Percentiles rank a stretch among this genome's conserved stretches.
phyloP scores from a whole-genome alignment of 768 basidiomycete genomes.

The Hericium alpestre region DNA sequence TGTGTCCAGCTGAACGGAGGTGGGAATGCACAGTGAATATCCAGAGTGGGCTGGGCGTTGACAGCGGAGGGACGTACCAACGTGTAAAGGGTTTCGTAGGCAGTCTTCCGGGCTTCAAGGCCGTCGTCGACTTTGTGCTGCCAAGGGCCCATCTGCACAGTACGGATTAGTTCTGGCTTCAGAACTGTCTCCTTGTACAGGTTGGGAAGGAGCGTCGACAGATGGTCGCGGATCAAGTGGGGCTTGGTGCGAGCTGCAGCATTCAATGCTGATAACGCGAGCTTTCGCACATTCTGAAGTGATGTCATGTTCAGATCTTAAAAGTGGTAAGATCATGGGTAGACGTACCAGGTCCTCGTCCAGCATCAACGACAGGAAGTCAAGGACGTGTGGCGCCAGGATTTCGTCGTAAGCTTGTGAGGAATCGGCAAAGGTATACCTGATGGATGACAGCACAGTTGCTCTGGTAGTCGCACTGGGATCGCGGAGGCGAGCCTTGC shows the following conservation, averaged over 20 bases:
- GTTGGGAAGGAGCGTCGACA: constrained; percentile 62
- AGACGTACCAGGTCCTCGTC: constrained; percentile 72
- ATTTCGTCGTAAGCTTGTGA: constrained; percentile 82
- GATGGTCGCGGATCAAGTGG: constrained; percentile 79
- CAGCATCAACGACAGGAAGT: constrained; percentile 85
- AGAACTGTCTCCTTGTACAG: constrained; percentile 80
- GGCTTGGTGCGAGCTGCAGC: constrained; percentile 94
- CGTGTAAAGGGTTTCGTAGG: constrained; percentile 95
- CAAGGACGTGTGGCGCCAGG: constrained; percentile 77
- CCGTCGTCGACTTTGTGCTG: constrained; percentile 96
- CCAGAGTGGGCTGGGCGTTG: no score
- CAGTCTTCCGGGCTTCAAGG: constrained; percentile 90
- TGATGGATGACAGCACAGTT: constrained; percentile 85
- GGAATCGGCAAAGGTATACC: constrained; percentile 84
- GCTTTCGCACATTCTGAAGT: constrained; percentile 72
- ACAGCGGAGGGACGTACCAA: constrained; percentile 40
- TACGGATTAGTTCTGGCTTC: constrained; percentile 71
- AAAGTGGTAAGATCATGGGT: not conserved
- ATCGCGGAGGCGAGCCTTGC: constrained; percentile 58
- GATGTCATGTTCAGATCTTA: not conserved
- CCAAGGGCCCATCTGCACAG: constrained; percentile 97
- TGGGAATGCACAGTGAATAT: no score
- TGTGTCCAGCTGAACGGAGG: constrained; percentile 62
- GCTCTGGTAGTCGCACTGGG: constrained; percentile 64
- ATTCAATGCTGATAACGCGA: constrained; percentile 85